A percentile compares a stretch with the other conserved stretches of the same genome.
Conservation (phyloP, 2,329 filamentous ascomycete genomes). For the Trichoderma sp. region DNA sequence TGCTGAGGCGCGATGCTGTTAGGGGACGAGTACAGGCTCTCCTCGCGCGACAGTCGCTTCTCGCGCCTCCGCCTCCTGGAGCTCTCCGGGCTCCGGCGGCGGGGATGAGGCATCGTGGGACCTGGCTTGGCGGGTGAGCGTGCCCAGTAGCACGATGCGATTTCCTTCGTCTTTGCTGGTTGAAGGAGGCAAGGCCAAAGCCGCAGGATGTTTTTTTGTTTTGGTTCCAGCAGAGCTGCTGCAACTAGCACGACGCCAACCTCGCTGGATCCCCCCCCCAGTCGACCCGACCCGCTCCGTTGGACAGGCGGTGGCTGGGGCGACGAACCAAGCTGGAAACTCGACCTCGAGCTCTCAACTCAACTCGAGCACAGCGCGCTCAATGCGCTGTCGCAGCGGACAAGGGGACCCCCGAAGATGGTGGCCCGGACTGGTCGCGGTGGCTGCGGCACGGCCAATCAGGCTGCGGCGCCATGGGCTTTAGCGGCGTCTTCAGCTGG, state of each 20-base stretch:
- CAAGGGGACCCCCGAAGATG: neutral
- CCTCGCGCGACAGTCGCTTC: constrained; percentile 33
- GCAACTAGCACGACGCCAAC: constrained; percentile 15
- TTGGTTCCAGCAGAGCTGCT: constrained; percentile 16
- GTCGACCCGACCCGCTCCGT: constrained; percentile 15
- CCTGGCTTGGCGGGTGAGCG: constrained; percentile 10
- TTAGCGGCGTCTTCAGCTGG: constrained; percentile 19
- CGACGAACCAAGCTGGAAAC: neutral
- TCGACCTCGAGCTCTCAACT: neutral
- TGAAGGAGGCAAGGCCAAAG: neutral
- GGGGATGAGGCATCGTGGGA: constrained; percentile 53
- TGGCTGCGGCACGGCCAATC: constrained; percentile 14
- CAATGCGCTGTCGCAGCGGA: too few relatives aligned
- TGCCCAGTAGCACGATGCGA: neutral
- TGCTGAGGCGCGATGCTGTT: constrained; percentile 20
- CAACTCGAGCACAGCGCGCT: too few relatives aligned
- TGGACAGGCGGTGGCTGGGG: constrained; percentile 20
- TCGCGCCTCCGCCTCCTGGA: constrained; percentile 47
- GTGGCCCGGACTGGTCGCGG: neutral
- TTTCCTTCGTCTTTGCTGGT: constrained; percentile 1
- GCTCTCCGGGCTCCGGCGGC: constrained; percentile 55
- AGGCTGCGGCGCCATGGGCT: neutral
- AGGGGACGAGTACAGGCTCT: constrained; percentile 22
- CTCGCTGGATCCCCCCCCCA: constrained; percentile 2
- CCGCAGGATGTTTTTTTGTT: constrained; percentile 15